Evolutionary conservation across 257 asterid species (phyloP).

Genomic region (Solanum chilense): DNA sequence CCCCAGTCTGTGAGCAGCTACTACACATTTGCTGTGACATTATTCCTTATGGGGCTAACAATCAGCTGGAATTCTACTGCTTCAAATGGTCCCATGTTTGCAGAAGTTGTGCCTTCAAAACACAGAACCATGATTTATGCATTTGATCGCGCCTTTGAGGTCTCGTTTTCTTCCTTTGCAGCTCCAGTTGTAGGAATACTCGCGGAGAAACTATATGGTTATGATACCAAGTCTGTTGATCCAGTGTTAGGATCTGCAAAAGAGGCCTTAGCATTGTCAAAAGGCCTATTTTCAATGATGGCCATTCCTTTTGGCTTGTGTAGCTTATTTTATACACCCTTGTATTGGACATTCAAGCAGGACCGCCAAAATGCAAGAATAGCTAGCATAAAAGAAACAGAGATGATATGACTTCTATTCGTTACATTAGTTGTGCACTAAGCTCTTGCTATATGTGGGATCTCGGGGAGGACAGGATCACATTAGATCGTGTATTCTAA

Average conservation of each 20-base stretch:
- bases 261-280: conserved; percentile 78
- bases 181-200: conserved; percentile 96
- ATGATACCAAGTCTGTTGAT: conserved; percentile 65
- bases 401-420: conserved; percentile 43
- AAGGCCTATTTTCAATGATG: conserved; percentile 87
- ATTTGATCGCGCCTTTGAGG: conserved; percentile 89
- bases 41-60: conserved; percentile 75
- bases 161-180: conserved; percentile 82
- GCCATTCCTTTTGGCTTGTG: conserved; percentile 77
- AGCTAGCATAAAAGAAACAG: conserved; percentile 50
- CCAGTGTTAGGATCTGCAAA: conserved; percentile 56
- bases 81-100: conserved; percentile 88
- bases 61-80: conserved; percentile 93
- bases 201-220: conserved; percentile 74
- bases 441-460: background rate
- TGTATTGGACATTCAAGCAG: conserved; percentile 75
- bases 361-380: conserved; percentile 70
- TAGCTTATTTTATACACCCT: conserved; percentile 72
- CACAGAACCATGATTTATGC: conserved; percentile 96
- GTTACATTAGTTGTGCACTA: background rate
- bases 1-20: conserved; percentile 62
- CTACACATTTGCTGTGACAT: conserved; percentile 44
- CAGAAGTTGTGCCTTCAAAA: conserved; percentile 87
- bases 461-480: background rate
- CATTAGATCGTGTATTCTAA: background rate